Evolutionary conservation across 2,329 filamentous ascomycete species (phyloP), one percentile per base, ranked within the genome.

Genomic region (Leptosphaerulina australis): DNA sequence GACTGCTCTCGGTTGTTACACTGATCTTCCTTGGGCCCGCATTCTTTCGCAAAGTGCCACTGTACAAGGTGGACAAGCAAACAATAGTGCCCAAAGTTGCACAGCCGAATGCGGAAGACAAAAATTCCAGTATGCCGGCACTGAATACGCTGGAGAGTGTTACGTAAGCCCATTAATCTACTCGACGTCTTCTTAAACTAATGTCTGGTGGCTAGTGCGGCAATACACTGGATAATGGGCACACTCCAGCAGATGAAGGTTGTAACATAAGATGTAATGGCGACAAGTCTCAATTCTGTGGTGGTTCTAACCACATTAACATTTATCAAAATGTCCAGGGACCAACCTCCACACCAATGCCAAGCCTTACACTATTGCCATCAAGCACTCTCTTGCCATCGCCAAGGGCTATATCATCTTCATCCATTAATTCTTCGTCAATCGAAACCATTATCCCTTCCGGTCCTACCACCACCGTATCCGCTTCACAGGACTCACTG

Each of bases 221-320:
- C 20, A 54, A 59, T 24, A 46, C 53, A 3, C 34, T 55, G 9
- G 20, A 41, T 12, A 55, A 58, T 26, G 45, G 34, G 3, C 67
- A 68, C 1, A 34, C 18, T n/a, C 36, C 41, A 9, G 35, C 38
- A 14, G 34, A 44, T 6, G 49, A 51, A 1, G 59, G 56, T 22
- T 62, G 59, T 44, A 53, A 48, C 14, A 56, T 59, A 52, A 28
- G 45, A 31, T 61, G 58, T 43, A 37, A 38, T 1, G 58, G 58
- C 18, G 53, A 62, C 21, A 38, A 9, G 14, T 51, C 22, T 15
- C 38, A 60, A 18, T 26, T 55, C 11, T 62, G 59, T 20, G 58
- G 59, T 31, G 59, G 53, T 11, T 14, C 50, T n/a, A 45, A 56
- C 20, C 57, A 58, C 12, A 41, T 62, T 38, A 70, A 67, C 6